These are phyloP conservation scores for Raffaelea arxii DNA, from an alignment of 2,329 filamentous ascomycete species.

Conservation along the genomic window DNA sequence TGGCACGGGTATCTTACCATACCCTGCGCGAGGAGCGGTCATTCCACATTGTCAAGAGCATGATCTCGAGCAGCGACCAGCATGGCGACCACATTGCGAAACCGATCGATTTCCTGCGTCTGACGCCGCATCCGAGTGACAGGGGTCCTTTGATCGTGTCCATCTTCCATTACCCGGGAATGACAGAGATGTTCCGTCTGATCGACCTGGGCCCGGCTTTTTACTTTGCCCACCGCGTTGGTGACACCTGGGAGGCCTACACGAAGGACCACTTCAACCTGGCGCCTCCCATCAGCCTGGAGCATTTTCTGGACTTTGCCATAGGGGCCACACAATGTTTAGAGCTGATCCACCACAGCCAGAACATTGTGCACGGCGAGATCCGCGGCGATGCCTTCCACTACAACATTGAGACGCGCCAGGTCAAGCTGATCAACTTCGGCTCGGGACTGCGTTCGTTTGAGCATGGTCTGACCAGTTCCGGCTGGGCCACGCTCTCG, in stretches of 20 bases:
- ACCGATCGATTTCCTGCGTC: slow-evolving; percentile 67
- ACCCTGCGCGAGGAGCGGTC: slow-evolving; percentile 76
- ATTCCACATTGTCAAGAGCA: slow-evolving; percentile 69
- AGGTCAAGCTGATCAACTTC: slow-evolving; percentile 73
- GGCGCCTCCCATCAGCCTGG: slow-evolving; percentile 55
- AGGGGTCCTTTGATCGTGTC: slow-evolving; percentile 64
- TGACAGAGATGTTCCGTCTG: slow-evolving; percentile 60
- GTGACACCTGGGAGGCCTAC: slow-evolving; percentile 38
- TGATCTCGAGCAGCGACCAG: slow-evolving; percentile 63
- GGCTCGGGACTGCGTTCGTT: slow-evolving; percentile 82
- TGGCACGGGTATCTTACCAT: slow-evolving; percentile 77
- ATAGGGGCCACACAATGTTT: slow-evolving; percentile 79
- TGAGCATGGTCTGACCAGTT: slow-evolving; percentile 77
- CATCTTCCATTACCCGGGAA: slow-evolving; percentile 71
- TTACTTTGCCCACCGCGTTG: slow-evolving; percentile 46
- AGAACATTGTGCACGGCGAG: slow-evolving; percentile 82
- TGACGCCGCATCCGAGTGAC: slow-evolving; percentile 60
- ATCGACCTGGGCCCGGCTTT: slow-evolving; percentile 71
- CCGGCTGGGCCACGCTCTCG: slow-evolving; percentile 76
- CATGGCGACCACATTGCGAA: slow-evolving; percentile 66
- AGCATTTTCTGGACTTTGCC: slow-evolving; percentile 80
- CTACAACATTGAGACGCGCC: slow-evolving; percentile 60
- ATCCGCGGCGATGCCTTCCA: slow-evolving; percentile 87
- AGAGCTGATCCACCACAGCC: slow-evolving; percentile 82
- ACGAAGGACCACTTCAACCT: slow-evolving; percentile 33